Percentiles rank a stretch among this genome's conserved stretches.
Conservation (phyloP, 2,329 filamentous ascomycete species). For the Graphiopsis chlorocephala region DNA sequence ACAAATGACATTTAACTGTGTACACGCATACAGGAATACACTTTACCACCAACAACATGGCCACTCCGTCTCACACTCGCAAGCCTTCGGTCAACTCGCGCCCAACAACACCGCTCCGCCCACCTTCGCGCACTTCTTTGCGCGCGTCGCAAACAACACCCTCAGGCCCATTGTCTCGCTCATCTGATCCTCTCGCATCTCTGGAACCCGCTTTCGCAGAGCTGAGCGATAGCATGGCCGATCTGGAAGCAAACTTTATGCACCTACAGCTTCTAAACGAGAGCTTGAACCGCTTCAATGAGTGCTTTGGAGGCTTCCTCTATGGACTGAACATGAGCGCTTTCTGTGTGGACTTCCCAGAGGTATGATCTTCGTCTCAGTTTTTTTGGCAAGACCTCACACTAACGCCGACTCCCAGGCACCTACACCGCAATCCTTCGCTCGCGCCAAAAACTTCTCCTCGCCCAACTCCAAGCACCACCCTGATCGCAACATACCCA, state of each 20-base stretch:
- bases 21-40: background rate
- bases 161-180: conserved; percentile 21
- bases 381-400: background rate
- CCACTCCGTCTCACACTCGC: conserved; percentile 2
- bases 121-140: conserved; percentile 84
- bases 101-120: conserved; percentile 87
- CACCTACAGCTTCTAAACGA: conserved; percentile 97
- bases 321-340: conserved; percentile 99
- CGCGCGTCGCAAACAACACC: conserved; percentile 65
- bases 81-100: conserved; percentile 52
- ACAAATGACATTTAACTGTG: background rate
- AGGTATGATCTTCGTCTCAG: conserved; percentile 54
- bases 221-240: conserved; percentile 87
- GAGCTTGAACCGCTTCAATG: conserved; percentile 85
- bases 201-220: conserved; percentile 92
- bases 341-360: conserved; percentile 95
- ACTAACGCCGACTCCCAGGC: conserved; percentile 52
- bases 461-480: background rate
- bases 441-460: conserved; percentile 38
- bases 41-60: conserved; percentile 23
- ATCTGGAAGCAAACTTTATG: conserved; percentile 96
- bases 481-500: background rate
- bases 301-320: conserved; percentile 92
- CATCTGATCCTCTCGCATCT: conserved; percentile 65
- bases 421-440: conserved; percentile 80